Conservation (phyloP, 306 rosid genomes). For the Glycine latifolia region DNA sequence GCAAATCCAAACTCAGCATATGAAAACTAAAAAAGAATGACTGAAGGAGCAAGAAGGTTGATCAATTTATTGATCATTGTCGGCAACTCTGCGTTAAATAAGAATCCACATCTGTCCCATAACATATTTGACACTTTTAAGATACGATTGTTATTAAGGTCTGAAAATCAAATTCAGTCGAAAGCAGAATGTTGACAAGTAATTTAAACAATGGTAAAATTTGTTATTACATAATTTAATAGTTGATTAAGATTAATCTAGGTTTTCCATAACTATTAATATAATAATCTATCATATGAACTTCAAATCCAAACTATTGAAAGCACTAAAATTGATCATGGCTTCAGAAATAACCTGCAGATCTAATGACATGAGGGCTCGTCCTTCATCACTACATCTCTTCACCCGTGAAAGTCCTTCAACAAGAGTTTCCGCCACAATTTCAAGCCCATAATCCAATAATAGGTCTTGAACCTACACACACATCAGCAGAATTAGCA, state of each 20-base stretch:
- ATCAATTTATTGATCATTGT: slow-evolving; percentile 5
- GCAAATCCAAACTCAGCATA: slow-evolving; percentile 33
- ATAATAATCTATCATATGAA: slow-evolving; percentile 27
- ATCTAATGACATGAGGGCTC: slow-evolving; percentile 96
- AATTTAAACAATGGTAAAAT: slow-evolving; percentile 9
- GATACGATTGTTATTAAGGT: slow-evolving; percentile 27
- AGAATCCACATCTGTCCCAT: slow-evolving; percentile 27
- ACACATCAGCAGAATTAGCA: slow-evolving; percentile 37
- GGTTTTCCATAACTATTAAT: slow-evolving; percentile 26
- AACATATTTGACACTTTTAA: slow-evolving; percentile 1
- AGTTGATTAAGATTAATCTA: slow-evolving; percentile 36
- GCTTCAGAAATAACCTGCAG: slow-evolving; percentile 72
- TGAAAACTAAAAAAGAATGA: slow-evolving; percentile 37
- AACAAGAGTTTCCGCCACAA: slow-evolving; percentile 84
- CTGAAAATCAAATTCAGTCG: slow-evolving; percentile 30
- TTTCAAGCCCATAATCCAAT: slow-evolving; percentile 80
- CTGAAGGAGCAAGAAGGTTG: slow-evolving; percentile 11
- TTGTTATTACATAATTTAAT: slow-evolving; percentile 13
- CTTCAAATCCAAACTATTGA: slow-evolving; percentile 35
- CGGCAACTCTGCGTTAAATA: slow-evolving; percentile 31
- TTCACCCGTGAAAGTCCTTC: slow-evolving; percentile 96
- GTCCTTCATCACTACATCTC: slow-evolving; percentile 97
- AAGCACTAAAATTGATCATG: slow-evolving; percentile 15
- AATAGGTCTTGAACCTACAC: slow-evolving; percentile 78
- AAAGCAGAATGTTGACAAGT: slow-evolving; percentile 15